Evolutionary conservation across 2,329 filamentous ascomycete species (phyloP), one percentile per base, ranked within the genome.

Genomic region (Zalaria sp.): DNA sequence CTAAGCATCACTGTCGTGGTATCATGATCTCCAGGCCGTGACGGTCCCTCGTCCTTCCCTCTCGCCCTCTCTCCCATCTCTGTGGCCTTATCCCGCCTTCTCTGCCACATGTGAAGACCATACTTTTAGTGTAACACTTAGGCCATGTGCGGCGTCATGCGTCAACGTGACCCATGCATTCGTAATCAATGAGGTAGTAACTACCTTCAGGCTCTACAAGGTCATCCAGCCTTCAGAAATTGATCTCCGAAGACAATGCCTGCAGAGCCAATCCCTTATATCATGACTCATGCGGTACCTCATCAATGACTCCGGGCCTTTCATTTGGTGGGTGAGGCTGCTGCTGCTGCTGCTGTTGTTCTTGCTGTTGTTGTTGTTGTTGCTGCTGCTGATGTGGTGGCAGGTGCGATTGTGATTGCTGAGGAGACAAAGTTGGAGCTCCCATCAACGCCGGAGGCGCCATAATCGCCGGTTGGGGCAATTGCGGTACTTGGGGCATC

Each of bases 241-340:
- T 18, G 18, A 27, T 18, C 37, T 38, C 27, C n/a, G 5, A 38
- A n/a, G 31, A 8, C 31, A 18, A 18, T 18, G 18, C 18, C 18
- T 18, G 18, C 18, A 18, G 18, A 18, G 18, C 18, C 18, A 18
- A 18, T 18, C 18, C 18, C 18, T 25, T 38, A 34, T 41, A 27
- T 43, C 38, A 41, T 42, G 39, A 41, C 40, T 46, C 44, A 27
- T 46, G 41, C 36, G 44, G 42, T 39, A 43, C 35, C 11, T 46
- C 43, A 25, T 42, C 37, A 32, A 46, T 46, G 28, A 43, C 38
- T 7, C 37, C 37, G 9, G 41, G 41, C 37, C 42, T 43, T 7
- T 32, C 29, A 9, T 18, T 18, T 18, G 18, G 18, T 18, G 18
- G 18, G 18, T 18, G 18, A 18, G 18, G 18, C 18, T 18, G 18